Base-by-base conservation (phyloP, 2,329 filamentous ascomycete genomes). In the Sclerotinia glacialis region DNA sequence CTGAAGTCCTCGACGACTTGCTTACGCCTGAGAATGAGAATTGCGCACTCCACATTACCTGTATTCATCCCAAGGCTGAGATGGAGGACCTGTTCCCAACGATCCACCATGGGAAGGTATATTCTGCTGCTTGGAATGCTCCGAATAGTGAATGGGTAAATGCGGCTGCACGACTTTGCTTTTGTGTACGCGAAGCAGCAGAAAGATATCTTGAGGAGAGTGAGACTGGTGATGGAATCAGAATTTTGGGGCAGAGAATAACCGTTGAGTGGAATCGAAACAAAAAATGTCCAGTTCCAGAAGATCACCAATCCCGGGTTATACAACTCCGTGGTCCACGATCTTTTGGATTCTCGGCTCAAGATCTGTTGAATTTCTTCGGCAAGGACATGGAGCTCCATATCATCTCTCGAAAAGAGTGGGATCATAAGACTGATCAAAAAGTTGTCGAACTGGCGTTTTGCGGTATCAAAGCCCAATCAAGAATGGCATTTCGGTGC, bases 231-330 rank as follows among this genome's bases (percentile, higher is more conserved):
- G 49, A 50, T n/a, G 70, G 69, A 0, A 68, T 71, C 3, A 23
- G 44, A 12, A 66, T 70, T 11, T 60, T 63, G 0, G 70, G 69
- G 2, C 26, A 46, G 8, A 37, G 55, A n/a, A 53, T 68, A 23
- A 50, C 23, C 0, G 70, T 64, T 2, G 62, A 61, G 8, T 69
- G 62, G 66, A 71, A 71, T 23, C 31, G 65, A 2, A 68, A 69
- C n/a, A 56, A 49, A 26, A 67, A 60, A 23, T 42, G 52, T 31
- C 64, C 64, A 4, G 40, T 65, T 6, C 49, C n/a, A 6, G 56
- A 21, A 3, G 23, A 26, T 6, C 49, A 64, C 40, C 66, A 72
- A 62, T 65, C 65, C 3, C 65, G 70, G 2, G 65, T 69, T 2
- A 14, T 71, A 1, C 52, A 61, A 26, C 60, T 72, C n/a, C 58